A percentile compares a stretch with the other conserved stretches of the same genome.
These are phyloP conservation scores for Chrysosporium keratinophilum DNA, from an alignment of 2,329 filamentous ascomycete genomes.

Conservation along the genomic window DNA sequence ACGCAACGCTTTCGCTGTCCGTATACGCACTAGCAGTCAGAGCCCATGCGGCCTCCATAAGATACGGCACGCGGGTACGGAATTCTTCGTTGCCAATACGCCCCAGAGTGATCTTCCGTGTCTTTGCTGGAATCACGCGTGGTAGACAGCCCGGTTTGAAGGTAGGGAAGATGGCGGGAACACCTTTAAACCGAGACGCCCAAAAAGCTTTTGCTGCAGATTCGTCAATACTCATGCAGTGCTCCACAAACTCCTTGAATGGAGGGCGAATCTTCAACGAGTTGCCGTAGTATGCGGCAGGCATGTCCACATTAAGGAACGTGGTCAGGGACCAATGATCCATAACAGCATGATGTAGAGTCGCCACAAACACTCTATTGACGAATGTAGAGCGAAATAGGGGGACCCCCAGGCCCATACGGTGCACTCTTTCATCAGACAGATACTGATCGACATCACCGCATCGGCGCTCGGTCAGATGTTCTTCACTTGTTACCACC, in stretches of 20 bases:
- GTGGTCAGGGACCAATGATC: constrained; percentile 31
- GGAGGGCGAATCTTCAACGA: neutral
- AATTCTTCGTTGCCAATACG: too few relatives aligned
- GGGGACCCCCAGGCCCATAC: constrained; percentile 18
- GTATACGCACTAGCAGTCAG: constrained; percentile 27
- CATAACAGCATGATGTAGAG: constrained; percentile 32
- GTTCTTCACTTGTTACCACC: too few relatives aligned
- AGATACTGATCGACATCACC: too few relatives aligned
- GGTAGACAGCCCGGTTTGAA: too few relatives aligned
- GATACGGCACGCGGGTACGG: neutral
- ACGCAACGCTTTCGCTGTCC: constrained; percentile 30
- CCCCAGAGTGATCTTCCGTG: too few relatives aligned
- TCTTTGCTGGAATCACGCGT: too few relatives aligned
- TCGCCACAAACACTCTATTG: constrained; percentile 21
- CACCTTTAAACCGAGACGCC: too few relatives aligned
- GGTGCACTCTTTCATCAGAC: neutral
- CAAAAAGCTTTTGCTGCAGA: too few relatives aligned
- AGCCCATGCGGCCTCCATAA: constrained; percentile 25
- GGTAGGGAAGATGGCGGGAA: too few relatives aligned
- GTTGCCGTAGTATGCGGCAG: constrained; percentile 19
- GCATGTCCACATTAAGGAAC: constrained; percentile 24
- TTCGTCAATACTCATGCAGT: too few relatives aligned
- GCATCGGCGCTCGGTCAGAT: too few relatives aligned
- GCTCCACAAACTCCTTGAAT: neutral
- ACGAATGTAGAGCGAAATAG: constrained; percentile 19